phyloP scores from a whole-genome alignment of 1,139 yeast genomes.

The Pichia sp. region DNA sequence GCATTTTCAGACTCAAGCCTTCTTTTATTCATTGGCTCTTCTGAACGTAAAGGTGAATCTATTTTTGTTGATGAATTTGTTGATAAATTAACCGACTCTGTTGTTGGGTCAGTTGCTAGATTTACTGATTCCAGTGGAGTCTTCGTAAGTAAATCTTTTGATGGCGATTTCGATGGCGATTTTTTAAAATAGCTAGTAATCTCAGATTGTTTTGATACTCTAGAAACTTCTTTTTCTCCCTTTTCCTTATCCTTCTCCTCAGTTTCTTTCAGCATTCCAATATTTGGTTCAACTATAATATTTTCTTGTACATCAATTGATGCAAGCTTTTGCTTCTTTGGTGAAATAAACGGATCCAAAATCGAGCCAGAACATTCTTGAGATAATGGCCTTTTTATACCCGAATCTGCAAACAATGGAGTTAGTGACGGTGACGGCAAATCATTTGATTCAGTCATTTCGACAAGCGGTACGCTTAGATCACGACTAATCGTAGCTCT shows the following conservation, averaged over 20 bases:
- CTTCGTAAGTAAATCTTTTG: too few species aligned
- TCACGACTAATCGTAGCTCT: not conserved
- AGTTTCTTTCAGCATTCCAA: too few species aligned
- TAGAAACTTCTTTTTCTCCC: too few species aligned
- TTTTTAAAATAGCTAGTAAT: constrained; percentile 13
- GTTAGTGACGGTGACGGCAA: not conserved
- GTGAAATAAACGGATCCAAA: not conserved
- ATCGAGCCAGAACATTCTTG: not conserved
- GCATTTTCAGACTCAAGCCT: not conserved
- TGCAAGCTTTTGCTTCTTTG: not conserved
- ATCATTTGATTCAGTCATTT: too few species aligned
- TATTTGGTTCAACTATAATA: too few species aligned
- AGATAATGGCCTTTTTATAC: too few species aligned
- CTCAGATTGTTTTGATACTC: constrained; percentile 3
- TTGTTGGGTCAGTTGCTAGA: not conserved
- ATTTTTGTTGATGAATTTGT: not conserved
- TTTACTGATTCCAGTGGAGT: too few species aligned
- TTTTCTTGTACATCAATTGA: not conserved
- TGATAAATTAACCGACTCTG: too few species aligned
- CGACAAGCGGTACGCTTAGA: not conserved
- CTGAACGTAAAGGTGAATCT: too few species aligned
- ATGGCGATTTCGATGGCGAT: constrained; percentile 5
- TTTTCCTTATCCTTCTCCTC: too few species aligned
- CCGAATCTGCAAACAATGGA: too few species aligned
- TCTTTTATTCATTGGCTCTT: not conserved